Base-by-base conservation (phyloP, 352 stramenopile genomes). In the Blastocystis sp. region DNA sequence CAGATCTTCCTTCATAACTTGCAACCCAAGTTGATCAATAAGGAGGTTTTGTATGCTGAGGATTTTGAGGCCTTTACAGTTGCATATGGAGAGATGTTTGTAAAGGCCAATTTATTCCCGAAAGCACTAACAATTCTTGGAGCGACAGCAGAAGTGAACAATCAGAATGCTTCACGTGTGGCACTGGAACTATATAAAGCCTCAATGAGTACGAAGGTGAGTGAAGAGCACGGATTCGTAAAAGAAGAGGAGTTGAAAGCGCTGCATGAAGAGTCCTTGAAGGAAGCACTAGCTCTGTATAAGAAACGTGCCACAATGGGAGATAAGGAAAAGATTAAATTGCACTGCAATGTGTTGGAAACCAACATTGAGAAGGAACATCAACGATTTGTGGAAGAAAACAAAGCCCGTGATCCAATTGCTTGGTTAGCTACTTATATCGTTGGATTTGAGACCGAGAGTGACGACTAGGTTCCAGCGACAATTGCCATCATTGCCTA, bases 71-170 rank as follows among this genome's bases (percentile, higher is more conserved):
- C 46, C 54, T 99, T 97, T 90, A 97, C 98, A 88, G 95, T 97
- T 88, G 94, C 93, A 35, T 98, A 98, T 89, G 95, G 95, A 12
- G 91, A 93, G 63, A 92, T 98, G 51, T 98, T 99, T 92, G 91
- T 94, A 32, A 93, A 95, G 69, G 95, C 94, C 27, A 94, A 93
- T 11, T 94, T 95, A 71, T 98, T 98, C 89, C 96, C 96, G 0
- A 94, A 98, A 88, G 95, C 96, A 2, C 96, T 96, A 90, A 98
- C 96, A 42, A 91, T 99, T 89, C 89, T 98, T 24, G 95, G 97
- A 86, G 96, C 96, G 5, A 99, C 96, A 6, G 94, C 95, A 0
- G 92, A 96, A 86, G 95, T 95, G 32, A 98, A 98, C 91, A 99
- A 98, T 89, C 91, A 94, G 49, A 98, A 98, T 90, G 93, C 93